Base-by-base conservation (phyloP, 2,329 filamentous ascomycete species). In the Colletotrichum noveboracense region DNA sequence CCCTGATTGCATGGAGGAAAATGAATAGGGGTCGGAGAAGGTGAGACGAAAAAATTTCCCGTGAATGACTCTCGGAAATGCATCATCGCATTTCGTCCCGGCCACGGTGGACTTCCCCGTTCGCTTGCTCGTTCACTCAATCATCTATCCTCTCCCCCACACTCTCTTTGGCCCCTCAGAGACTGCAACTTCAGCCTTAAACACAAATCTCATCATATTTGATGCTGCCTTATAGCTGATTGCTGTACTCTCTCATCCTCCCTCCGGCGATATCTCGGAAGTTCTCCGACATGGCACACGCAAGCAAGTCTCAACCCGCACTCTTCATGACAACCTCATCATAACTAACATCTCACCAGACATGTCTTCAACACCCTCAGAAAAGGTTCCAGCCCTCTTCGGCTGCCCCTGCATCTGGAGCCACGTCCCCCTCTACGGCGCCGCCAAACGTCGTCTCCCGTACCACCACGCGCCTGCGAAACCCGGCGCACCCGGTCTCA, bases 351-450 rank as follows among this genome's bases (percentile, higher is more conserved):
- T 60, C 24, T 4, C 16, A 6, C 24, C 56, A 69, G 64, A 64
- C 6, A 73, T 61, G 6, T 36, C 70, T 64, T 52, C 74, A 24
- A 21, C 36, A 13, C 9, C 64, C n/a, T 58, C 71, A 30, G 32
- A 73, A 16, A 76, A 76, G 30, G 74, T 76, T n/a, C 70, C 74
- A 1, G 74, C 64, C 0, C 43, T 76, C 12, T 76, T 76, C 3
- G 74, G 74, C 34, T 76, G 74, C 28, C 74, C 74, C 36, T 74
- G 74, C 24, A 52, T 76, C 52, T 73, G 74, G 74, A 73, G 70
- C 58, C 74, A 76, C 30, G 74, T 76, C n/a, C 74, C 74, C 2
- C 74, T 76, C 24, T 76, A 76, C 58, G 74, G 74, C 43, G 70
- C 43, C 34, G 70, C 74, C 13, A 60, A 73, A 26, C 24, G 43